phyloP scores from a whole-genome alignment of 2,329 filamentous ascomycete genomes.

The Massarina eburnea region DNA sequence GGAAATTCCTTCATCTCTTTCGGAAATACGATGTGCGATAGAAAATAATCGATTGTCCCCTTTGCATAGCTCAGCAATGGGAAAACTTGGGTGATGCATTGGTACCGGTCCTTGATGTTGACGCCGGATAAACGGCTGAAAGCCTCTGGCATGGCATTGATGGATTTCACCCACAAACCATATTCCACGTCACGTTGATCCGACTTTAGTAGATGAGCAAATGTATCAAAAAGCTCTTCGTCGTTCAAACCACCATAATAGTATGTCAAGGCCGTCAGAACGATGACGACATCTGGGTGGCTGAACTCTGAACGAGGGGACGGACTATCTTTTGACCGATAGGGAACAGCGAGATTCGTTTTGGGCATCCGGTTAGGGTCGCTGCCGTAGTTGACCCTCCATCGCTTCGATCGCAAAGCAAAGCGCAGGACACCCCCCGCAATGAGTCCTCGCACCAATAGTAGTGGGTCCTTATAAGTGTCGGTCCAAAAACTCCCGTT shows the following conservation, averaged over 20 bases:
- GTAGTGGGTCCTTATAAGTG: constrained; percentile 38
- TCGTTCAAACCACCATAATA: constrained; percentile 64
- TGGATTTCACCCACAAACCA: constrained; percentile 47
- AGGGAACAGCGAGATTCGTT: constrained; percentile 60
- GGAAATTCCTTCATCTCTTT: constrained; percentile 65
- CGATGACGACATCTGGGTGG: constrained; percentile 67
- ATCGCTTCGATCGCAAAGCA: constrained; percentile 59
- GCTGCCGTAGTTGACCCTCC: constrained; percentile 66
- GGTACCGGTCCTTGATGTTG: constrained; percentile 49
- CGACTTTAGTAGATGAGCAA: constrained; percentile 52
- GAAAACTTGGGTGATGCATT: constrained; percentile 56
- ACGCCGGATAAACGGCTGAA: constrained; percentile 41
- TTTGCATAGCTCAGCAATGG: constrained; percentile 57
- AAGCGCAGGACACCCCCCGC: constrained; percentile 58
- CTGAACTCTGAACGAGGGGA: constrained; percentile 65
- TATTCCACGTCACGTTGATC: constrained; percentile 60
- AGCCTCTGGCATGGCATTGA: constrained; percentile 35
- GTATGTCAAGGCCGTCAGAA: constrained; percentile 66
- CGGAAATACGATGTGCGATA: constrained; percentile 61
- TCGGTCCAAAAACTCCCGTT: constrained; percentile 42
- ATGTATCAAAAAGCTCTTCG: constrained; percentile 51
- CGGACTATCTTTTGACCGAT: constrained; percentile 65
- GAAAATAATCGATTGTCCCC: constrained; percentile 63
- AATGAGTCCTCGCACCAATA: constrained; percentile 60
- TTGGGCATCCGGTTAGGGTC: constrained; percentile 54